These are phyloP conservation scores for Pichia occidentalis DNA, from an alignment of 805 yeast species.

Conservation along the genomic window DNA sequence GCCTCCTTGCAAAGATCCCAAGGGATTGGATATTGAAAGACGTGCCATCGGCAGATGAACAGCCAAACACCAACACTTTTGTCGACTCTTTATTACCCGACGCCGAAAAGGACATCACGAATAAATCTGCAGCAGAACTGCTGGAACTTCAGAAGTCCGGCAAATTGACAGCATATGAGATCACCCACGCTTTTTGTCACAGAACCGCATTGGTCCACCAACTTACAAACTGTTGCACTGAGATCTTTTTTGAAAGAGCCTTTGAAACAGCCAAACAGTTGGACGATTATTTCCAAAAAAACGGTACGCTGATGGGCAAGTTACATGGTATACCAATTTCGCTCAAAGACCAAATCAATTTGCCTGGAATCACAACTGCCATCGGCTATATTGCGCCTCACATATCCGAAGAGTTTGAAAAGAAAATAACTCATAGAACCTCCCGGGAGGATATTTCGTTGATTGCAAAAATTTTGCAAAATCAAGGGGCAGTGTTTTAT, in stretches of 20 bases:
- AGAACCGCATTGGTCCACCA: slow-evolving; percentile 39
- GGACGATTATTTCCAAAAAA: slow-evolving; percentile 31
- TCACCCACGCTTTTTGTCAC: slow-evolving; percentile 36
- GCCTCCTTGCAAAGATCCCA: slow-evolving; percentile 23
- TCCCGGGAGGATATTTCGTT: slow-evolving; percentile 28
- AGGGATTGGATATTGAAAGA: slow-evolving; percentile 24
- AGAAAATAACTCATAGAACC: slow-evolving; percentile 20
- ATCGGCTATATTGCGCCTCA: slow-evolving; percentile 32
- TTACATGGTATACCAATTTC: slow-evolving; percentile 43
- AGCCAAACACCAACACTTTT: slow-evolving; percentile 20
- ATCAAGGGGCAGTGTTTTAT: slow-evolving; percentile 37
- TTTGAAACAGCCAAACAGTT: slow-evolving; percentile 33
- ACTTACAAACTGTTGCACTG: slow-evolving; percentile 36
- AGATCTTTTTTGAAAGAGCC: slow-evolving; percentile 38
- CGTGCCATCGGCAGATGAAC: slow-evolving; percentile 27
- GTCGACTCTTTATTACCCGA: slow-evolving; percentile 21
- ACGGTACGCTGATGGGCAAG: slow-evolving; percentile 35
- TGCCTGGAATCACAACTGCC: slow-evolving; percentile 34
- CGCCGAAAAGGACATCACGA: slow-evolving; percentile 20
- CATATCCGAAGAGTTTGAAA: slow-evolving; percentile 23
- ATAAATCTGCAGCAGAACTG: slow-evolving; percentile 22
- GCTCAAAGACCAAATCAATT: slow-evolving; percentile 38
- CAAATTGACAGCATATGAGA: slow-evolving; percentile 30
- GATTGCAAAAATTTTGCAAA: slow-evolving; percentile 29
- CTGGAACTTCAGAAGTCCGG: slow-evolving; percentile 26